These are phyloP conservation scores for Penicillium argentinense DNA, from an alignment of 495 filamentous ascomycete species.

Conservation along the genomic window DNA sequence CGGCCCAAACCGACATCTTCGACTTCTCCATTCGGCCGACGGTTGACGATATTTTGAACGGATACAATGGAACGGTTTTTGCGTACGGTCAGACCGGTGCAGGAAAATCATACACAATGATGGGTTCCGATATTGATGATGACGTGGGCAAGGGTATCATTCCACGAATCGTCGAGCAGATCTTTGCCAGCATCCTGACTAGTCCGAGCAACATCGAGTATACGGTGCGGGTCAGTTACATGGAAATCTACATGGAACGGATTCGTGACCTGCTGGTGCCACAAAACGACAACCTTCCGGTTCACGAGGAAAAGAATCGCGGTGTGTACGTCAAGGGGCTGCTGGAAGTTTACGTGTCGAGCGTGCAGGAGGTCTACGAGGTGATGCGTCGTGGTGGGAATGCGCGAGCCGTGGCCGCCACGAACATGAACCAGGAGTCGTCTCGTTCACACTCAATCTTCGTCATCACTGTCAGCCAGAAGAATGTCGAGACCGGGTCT, in stretches of 20 bases:
- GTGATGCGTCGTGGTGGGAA: conserved; percentile 92
- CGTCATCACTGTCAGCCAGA: conserved; percentile 94
- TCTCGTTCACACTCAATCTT: conserved; percentile 99
- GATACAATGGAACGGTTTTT: conserved; percentile 99
- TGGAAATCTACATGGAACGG: conserved; percentile 99
- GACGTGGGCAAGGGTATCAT: conserved; percentile 88
- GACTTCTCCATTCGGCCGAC: conserved; percentile 95
- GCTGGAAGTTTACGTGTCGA: conserved; percentile 92
- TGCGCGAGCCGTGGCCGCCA: conserved; percentile 91
- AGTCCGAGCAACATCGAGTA: conserved; percentile 96
- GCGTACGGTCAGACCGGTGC: conserved; percentile 98
- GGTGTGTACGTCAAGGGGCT: conserved; percentile 98
- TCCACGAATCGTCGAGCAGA: conserved; percentile 95
- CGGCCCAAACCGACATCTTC: conserved; percentile 86
- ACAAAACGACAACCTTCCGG: conserved; percentile 91
- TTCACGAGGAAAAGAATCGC: conserved; percentile 94
- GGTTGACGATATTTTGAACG: conserved; percentile 96
- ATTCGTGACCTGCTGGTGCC: conserved; percentile 92
- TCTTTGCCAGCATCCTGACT: conserved; percentile 89
- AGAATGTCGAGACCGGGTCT: conserved; percentile 96
- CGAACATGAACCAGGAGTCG: conserved; percentile 99
- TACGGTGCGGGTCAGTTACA: conserved; percentile 95
- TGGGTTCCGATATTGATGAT: conserved; percentile 95
- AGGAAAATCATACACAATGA: conserved; percentile 99
- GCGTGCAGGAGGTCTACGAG: conserved; percentile 93